Percentiles rank a stretch among this genome's conserved stretches.
Evolutionary conservation across 2,329 filamentous ascomycete species (phyloP).

Genomic region (Alternaria gaisen): DNA sequence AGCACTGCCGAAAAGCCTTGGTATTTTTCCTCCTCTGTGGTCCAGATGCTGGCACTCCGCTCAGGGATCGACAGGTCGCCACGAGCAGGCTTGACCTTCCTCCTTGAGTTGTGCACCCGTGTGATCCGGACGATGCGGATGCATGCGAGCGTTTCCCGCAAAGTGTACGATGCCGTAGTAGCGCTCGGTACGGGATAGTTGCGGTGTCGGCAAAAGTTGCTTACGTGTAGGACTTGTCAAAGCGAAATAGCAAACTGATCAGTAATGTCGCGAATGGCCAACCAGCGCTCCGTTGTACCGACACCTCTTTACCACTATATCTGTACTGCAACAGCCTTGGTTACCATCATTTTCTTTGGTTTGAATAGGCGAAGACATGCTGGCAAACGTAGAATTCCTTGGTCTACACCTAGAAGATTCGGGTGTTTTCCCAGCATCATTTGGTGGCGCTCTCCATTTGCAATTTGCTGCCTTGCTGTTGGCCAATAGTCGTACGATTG

Average conservation of each 20-base stretch:
- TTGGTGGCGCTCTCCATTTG: not conserved
- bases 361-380: not conserved
- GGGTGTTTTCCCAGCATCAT: not conserved
- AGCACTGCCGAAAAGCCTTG: constrained; percentile 11
- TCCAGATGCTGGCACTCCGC: constrained; percentile 6
- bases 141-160: not conserved
- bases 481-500: not conserved
- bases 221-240: not conserved
- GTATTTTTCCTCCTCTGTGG: not conserved
- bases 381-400: not conserved
- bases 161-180: not conserved
- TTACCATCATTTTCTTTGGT: not conserved
- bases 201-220: not conserved
- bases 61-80: constrained; percentile 1
- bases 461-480: not conserved
- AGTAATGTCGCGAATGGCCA: not conserved
- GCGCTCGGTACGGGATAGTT: not conserved
- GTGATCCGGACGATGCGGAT: constrained; percentile 1
- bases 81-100: constrained; percentile 5
- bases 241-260: not conserved
- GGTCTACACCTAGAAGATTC: not conserved
- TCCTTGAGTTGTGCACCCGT: not conserved
- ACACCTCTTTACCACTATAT: not conserved
- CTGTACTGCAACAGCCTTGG: not conserved
- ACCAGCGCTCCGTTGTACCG: not conserved